Conservation (phyloP, 441 rosid genomes). For the Breynia disticha region DNA sequence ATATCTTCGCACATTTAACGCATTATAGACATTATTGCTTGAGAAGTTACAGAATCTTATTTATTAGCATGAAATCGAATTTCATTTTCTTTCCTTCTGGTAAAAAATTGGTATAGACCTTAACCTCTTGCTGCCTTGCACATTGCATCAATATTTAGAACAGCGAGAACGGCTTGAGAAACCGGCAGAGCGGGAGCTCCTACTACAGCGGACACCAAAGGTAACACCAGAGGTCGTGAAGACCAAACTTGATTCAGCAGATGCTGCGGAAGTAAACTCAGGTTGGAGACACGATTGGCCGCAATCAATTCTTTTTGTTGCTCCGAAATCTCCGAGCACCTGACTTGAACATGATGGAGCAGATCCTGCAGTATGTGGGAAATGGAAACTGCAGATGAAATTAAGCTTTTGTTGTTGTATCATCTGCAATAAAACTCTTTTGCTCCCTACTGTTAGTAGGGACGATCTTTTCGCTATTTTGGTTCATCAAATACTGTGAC, state of each 20-base stretch:
- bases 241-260: slow-evolving; percentile 4
- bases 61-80: too few relatives aligned
- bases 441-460: too few relatives aligned
- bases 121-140: slow-evolving; percentile 20
- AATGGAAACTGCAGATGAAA: too few relatives aligned
- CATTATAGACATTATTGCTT: neutral
- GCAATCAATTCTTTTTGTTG: neutral
- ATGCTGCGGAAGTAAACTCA: neutral
- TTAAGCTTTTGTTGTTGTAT: too few relatives aligned
- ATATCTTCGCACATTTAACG: neutral
- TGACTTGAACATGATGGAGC: too few relatives aligned
- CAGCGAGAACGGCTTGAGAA: slow-evolving; percentile 35
- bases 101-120: too few relatives aligned
- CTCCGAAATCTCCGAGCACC: neutral
- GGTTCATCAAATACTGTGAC: too few relatives aligned
- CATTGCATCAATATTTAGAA: slow-evolving; percentile 24
- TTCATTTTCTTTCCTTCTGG: too few relatives aligned
- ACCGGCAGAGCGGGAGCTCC: slow-evolving; percentile 28
- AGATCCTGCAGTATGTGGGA: too few relatives aligned
- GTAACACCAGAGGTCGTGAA: slow-evolving; percentile 25
- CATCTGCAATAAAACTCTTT: too few relatives aligned
- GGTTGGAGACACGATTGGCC: neutral
- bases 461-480: too few relatives aligned
- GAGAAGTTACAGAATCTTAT: neutral
- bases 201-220: slow-evolving; percentile 23